phyloP scores from a whole-genome alignment of 2,329 filamentous ascomycete genomes.

The Thelonectria olida region DNA sequence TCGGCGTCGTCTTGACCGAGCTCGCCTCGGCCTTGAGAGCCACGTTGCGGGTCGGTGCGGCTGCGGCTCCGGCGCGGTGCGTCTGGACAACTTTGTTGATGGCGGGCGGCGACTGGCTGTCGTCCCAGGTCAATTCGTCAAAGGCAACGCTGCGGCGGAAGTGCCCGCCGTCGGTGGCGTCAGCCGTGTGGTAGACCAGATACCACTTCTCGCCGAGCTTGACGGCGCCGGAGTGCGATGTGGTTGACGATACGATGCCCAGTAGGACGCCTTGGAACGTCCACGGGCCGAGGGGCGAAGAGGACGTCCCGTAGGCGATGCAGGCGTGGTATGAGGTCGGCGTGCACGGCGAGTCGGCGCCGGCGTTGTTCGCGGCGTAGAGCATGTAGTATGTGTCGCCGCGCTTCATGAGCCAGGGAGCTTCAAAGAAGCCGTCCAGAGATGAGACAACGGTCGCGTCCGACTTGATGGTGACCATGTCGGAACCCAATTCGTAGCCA shows the following conservation, averaged over 20 bases:
- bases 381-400: slow-evolving; percentile 50
- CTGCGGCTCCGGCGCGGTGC: slow-evolving; percentile 29
- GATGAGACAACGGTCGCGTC: slow-evolving; percentile 33
- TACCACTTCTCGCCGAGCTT: slow-evolving; percentile 42
- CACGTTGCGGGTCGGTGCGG: slow-evolving; percentile 45
- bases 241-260: slow-evolving; percentile 49
- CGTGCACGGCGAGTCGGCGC: slow-evolving; percentile 47
- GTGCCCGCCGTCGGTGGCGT: slow-evolving; percentile 45
- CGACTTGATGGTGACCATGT: slow-evolving; percentile 48
- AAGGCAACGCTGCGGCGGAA: slow-evolving; percentile 49
- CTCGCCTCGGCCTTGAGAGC: slow-evolving; percentile 39
- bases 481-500: slow-evolving; percentile 45
- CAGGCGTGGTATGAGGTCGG: slow-evolving; percentile 51
- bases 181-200: slow-evolving; percentile 48
- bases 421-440: slow-evolving; percentile 49
- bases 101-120: slow-evolving; percentile 40
- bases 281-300: slow-evolving; percentile 47
- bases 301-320: slow-evolving; percentile 48
- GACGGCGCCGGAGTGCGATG: slow-evolving; percentile 48
- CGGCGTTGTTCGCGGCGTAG: slow-evolving; percentile 51
- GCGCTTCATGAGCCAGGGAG: slow-evolving; percentile 50
- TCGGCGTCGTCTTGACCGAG: slow-evolving; percentile 41
- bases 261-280: slow-evolving; percentile 46
- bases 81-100: slow-evolving; percentile 43
- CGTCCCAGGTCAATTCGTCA: slow-evolving; percentile 45